A percentile compares a stretch with the other conserved stretches of the same genome.
Conservation (phyloP, 768 basidiomycete genomes). For the Mycena leptocephala region DNA sequence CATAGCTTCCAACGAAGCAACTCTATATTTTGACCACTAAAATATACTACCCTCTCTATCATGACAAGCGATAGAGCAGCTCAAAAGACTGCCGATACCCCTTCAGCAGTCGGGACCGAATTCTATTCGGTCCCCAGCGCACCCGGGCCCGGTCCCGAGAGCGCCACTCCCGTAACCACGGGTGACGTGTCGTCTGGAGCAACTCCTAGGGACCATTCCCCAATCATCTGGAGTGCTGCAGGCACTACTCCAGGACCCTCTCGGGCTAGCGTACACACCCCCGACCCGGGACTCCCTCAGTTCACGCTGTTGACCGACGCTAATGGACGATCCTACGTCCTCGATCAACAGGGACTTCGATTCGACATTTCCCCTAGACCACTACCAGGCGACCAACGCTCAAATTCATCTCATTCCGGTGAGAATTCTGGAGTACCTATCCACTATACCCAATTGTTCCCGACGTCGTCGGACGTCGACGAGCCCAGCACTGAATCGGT, state of each 20-base stretch:
- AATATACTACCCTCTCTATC: neutral
- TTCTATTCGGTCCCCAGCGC: neutral
- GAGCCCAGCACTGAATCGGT: neutral
- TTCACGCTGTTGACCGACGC: too few species aligned
- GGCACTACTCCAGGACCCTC: too few species aligned
- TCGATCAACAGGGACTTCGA: too few species aligned
- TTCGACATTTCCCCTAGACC: too few species aligned
- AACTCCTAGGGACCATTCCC: neutral
- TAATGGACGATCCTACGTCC: too few species aligned
- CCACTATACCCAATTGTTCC: neutral
- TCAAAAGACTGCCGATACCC: neutral
- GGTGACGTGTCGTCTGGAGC: neutral
- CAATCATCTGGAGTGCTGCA: too few species aligned
- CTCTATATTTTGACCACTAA: neutral
- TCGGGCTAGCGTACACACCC: too few species aligned
- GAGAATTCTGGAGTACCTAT: neutral
- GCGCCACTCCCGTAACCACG: neutral
- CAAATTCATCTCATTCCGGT: neutral
- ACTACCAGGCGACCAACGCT: too few species aligned
- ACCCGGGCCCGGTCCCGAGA: neutral
- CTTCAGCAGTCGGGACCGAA: neutral
- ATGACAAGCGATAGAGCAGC: neutral
- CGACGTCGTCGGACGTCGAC: neutral
- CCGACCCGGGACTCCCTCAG: too few species aligned
- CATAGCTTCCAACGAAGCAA: neutral